Percentiles rank a stretch among this genome's conserved stretches.
Conservation (phyloP, 306 rosid species). For the Begonia peltatifolia region DNA sequence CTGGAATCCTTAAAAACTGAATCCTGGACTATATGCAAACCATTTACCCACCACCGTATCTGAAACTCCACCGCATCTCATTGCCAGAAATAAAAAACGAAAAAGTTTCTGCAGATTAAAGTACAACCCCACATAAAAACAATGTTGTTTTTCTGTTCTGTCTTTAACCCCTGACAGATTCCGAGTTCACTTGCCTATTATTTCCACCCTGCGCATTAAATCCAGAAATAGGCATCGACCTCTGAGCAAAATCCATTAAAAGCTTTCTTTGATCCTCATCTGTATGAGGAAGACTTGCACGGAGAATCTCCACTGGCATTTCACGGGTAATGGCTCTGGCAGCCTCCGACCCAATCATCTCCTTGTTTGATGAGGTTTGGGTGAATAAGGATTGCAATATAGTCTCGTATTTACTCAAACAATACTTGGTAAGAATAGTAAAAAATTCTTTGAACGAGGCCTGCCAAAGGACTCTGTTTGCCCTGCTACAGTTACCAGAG, state of each 20-base stretch:
- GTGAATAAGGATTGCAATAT: conserved; percentile 43
- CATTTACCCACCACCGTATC: too few species aligned
- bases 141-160: too few species aligned
- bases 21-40: too few species aligned
- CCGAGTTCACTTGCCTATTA: conserved; percentile 33
- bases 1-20: too few species aligned
- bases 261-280: conserved; percentile 57
- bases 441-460: conserved; percentile 86
- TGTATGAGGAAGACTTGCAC: conserved; percentile 93
- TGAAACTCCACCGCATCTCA: too few species aligned
- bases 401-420: conserved; percentile 65
- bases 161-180: conserved; percentile 20
- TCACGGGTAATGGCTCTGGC: conserved; percentile 61
- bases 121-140: too few species aligned
- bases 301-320: conserved; percentile 93
- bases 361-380: conserved; percentile 41
- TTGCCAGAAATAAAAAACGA: too few species aligned
- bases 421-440: conserved; percentile 62
- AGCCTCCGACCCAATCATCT: conserved; percentile 41
- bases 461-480: conserved; percentile 83
- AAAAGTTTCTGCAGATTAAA: too few species aligned
- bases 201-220: conserved; percentile 30
- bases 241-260: conserved; percentile 66
- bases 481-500: conserved; percentile 49
- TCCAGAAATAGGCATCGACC: conserved; percentile 68